Evolutionary conservation across 2,329 filamentous ascomycete species (phyloP), one percentile per base, ranked within the genome.

Genomic region (Aureobasidium musti): DNA sequence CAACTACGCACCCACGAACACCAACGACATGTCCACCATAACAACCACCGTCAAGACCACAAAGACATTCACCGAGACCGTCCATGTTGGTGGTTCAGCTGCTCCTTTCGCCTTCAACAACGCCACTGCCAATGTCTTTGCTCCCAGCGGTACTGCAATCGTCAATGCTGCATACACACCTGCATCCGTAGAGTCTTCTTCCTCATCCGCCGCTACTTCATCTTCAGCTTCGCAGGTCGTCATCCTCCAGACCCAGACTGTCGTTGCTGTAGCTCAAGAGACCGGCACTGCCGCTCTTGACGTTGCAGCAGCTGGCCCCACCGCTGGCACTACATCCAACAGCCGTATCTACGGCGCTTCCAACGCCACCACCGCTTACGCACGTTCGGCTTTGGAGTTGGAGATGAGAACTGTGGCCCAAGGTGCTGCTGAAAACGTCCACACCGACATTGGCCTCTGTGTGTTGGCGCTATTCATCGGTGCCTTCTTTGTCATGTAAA

Each of bases 51-150:
- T 53, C 26, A 53, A 45, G 23, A 64, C 49, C 35, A 64, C 61
- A 33, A 43, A 45, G 37, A 52, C 47, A 4, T 28, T 41, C 33
- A 63, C 60, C 60, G 61, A 64, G n/a, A 64, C 61, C 13, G 26
- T 64, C 2, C 33, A 28, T 13, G 33, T 64, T 13, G 33, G 8
- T 33, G 35, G 17, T 8, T 64, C 61, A 2, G 49, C 35, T 3
- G 61, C 61, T 10, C 61, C 61, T 23, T 64, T 64, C 28, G 47
- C 61, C 21, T 64, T 64, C 61, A 54, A 35, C 61, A 64, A 64
- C 49, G 61, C 23, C 23, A 64, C 61, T n/a, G 61, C 61, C 61
- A 49, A 49, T 26, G 3, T 64, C 1, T 37, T 41, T 17, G 49
- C 49, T 37, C 35, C 47, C 37, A 64, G 49, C 28, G 47, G 47